Evolutionary conservation across 495 filamentous ascomycete species (phyloP), one percentile per base, ranked within the genome.

Genomic region (Emericellopsis terricola): DNA sequence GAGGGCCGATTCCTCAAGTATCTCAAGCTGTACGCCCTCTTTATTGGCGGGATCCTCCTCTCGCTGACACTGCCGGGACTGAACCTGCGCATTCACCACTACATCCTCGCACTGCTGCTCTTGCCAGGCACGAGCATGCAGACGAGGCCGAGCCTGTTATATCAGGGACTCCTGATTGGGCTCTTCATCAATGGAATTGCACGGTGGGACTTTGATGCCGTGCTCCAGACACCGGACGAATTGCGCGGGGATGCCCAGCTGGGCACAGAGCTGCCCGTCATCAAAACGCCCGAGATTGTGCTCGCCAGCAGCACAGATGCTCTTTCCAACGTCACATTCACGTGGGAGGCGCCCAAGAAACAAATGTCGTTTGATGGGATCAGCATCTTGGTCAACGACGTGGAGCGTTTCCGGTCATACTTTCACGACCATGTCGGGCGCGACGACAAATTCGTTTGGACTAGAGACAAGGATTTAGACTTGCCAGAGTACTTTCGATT

Each of bases 131-230:
- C 86, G 0, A 71, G 73, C 28, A 68, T 93, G 32, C 82, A 87
- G 36, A 94, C 78, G 2, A 68, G 87, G 0, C 75, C 78, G 0
- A 74, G 71, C 0, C 52, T 94, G 10, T 50, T 89, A 7, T 93
- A 81, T 40, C 84, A 92, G 45, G 87, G 87, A 2, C 52, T 96
- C n/a, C 57, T 96, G 1, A 50, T 96, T 5, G 87, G 87, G 10
- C 60, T 96, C 0, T 93, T 93, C 53, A 70, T 91, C 55, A 94
- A 96, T 46, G 87, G 87, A 13, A 70, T 84, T 39, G 86, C 85
- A 9, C 65, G 87, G 11, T 96, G 87, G 87, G 87, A 84, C 9
- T 96, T 92, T 43, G 86, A 85, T 31, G 69, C 76, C 2, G 70
- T 96, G 37, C 64, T 94, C n/a, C 80, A 94, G 54, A 94, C 89